Evolutionary conservation across 2,329 filamentous ascomycete genomes (phyloP).

Genomic region (Neonectria punicea): DNA sequence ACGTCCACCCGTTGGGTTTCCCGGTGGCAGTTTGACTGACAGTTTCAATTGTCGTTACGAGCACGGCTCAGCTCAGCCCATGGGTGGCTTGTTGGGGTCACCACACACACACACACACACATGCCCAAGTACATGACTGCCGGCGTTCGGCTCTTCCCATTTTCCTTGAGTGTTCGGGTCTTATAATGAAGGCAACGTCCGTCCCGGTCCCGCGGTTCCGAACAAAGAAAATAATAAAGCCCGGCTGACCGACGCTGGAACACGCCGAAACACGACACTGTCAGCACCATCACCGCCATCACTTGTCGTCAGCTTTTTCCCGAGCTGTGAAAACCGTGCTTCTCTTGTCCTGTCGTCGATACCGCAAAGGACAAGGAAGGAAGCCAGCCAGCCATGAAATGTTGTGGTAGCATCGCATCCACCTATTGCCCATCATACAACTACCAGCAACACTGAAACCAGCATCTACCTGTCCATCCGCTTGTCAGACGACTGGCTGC

Average conservation of each 20-base stretch:
- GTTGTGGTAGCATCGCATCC: background rate
- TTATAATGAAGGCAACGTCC: constrained; percentile 8
- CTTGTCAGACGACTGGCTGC: background rate
- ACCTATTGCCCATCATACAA: constrained; percentile 6
- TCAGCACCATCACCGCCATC: background rate
- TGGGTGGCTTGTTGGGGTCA: constrained; percentile 12
- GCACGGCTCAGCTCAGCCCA: constrained; percentile 8
- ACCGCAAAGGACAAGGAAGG: constrained; percentile 2
- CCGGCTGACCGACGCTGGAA: constrained; percentile 7
- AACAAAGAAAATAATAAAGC: constrained; percentile 6
- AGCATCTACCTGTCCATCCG: background rate
- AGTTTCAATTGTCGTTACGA: constrained; percentile 6
- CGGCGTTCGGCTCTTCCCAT: constrained; percentile 20
- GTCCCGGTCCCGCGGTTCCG: constrained; percentile 1
- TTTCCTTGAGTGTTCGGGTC: background rate
- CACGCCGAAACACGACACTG: background rate
- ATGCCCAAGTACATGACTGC: constrained; percentile 11
- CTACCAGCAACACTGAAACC: constrained; percentile 1
- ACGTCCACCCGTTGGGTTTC: background rate
- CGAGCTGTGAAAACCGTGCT: background rate
- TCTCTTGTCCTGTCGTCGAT: background rate
- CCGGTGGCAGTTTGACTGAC: background rate
- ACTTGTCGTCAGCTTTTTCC: background rate
- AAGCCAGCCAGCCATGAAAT: constrained; percentile 9
- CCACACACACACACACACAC: constrained; percentile 3